Evolutionary conservation across 2,329 filamentous ascomycete genomes (phyloP), one percentile per base, ranked within the genome.

Genomic region (Colletotrichum tropicicola): DNA sequence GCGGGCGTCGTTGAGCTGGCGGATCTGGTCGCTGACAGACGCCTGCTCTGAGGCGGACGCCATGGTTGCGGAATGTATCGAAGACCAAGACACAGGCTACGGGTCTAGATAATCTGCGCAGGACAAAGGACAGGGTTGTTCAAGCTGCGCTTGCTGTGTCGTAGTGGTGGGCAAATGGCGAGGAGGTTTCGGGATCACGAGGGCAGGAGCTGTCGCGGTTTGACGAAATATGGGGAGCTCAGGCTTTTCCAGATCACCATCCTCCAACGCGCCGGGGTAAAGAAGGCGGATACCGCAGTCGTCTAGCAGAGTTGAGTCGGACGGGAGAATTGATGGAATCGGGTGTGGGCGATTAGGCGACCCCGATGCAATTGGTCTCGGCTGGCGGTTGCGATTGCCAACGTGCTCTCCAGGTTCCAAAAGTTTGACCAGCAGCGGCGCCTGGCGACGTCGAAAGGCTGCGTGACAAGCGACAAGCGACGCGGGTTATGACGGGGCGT

Each of bases 1-100:
- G 74, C 96, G 93, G 68, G 96, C 96, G 72, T 92, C 91, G 77
- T 97, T 90, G 71, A 99, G 90, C 83, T 98, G 94, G 72, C 89
- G 87, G 73, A 98, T 88, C 79, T 95, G 93, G 73, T 94, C 90
- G 74, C 86, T 83, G 66, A 93, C 86, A 30, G 88, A 86, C 59
- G 88, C 82, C 23, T 77, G 73, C 63, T 79, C 72, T 60, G 82
- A 73, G 65, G 83, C 78, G 45, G 62, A 59, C 70, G 87, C 84
- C 85, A 90, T 89, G 77, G 74, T 78, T 72, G 66, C 27, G 48
- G n/a, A n/a, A 49, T 27, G 19, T 30, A 35, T 55, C 15, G 41
- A 35, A 5, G 15, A 49, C 41, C 23, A 37, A 41, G 47, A 54
- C 15, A 15, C 12, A 6, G 19, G 32, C 56, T 55, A 45, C 49